These are phyloP conservation scores for Poa annua DNA, from an alignment of 176 grass and related monocot species.

Conservation along the genomic window DNA sequence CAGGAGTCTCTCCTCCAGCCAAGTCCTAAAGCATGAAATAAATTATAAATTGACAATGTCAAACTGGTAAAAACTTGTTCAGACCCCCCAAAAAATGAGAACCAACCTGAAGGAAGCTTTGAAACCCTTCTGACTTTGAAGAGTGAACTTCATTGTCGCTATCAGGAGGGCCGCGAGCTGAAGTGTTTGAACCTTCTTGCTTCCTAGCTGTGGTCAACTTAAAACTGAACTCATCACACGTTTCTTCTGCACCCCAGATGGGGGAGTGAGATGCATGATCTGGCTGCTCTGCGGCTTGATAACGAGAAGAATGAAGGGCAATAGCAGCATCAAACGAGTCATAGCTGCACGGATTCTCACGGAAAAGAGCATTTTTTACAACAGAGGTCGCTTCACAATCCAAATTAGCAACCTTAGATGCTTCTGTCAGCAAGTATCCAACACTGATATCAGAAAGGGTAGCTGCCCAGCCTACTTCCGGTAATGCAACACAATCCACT, in stretches of 20 bases:
- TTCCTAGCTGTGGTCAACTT: constrained; percentile 39
- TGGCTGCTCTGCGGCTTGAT: constrained; percentile 48
- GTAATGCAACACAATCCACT: constrained; percentile 45
- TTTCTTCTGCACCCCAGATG: constrained; percentile 88
- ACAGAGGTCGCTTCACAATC: constrained; percentile 55
- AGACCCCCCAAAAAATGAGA: constrained; percentile 36
- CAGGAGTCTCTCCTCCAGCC: constrained; percentile 49
- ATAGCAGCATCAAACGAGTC: constrained; percentile 97
- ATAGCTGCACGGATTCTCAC: constrained; percentile 68
- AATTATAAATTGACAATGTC: constrained; percentile 29
- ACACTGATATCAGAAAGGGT: constrained; percentile 91
- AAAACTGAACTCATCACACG: constrained; percentile 90
- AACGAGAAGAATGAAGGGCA: constrained; percentile 78
- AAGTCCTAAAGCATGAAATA: constrained; percentile 60
- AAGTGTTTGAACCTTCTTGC: constrained; percentile 50
- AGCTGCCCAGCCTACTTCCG: constrained; percentile 88
- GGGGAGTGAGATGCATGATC: constrained; percentile 41
- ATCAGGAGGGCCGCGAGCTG: constrained; percentile 44
- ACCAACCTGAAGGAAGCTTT: constrained; percentile 77
- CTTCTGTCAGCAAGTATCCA: constrained; percentile 90
- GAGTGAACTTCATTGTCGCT: constrained; percentile 43
- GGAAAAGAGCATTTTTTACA: constrained; percentile 40
- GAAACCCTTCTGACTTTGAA: constrained; percentile 58
- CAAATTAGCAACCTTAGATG: constrained; percentile 65
- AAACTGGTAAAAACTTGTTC: constrained; percentile 28